phyloP scores from a whole-genome alignment of 1,139 yeast genomes.

The Yamadazyma sp. region DNA sequence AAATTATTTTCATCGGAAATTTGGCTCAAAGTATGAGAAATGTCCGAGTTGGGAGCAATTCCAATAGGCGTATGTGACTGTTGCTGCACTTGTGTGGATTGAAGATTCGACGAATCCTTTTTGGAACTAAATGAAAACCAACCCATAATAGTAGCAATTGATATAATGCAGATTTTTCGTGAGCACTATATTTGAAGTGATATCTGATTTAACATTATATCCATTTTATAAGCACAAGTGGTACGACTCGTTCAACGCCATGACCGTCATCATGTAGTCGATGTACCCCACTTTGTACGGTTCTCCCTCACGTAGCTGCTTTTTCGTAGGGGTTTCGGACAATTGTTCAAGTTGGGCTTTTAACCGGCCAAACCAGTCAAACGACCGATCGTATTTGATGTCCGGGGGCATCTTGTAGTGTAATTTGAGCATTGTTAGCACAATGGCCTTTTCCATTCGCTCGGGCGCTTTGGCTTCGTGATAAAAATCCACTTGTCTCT shows the following conservation, averaged over 20 bases:
- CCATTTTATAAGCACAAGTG: constrained; percentile 28
- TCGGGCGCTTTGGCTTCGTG: constrained; percentile 21
- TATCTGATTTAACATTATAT: too few species aligned
- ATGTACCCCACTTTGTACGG: constrained; percentile 13
- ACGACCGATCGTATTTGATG: constrained; percentile 31
- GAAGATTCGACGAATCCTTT: neutral
- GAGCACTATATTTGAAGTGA: too few species aligned
- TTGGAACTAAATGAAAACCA: constrained; percentile 15
- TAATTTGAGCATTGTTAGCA: constrained; percentile 32
- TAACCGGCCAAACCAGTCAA: constrained; percentile 26
- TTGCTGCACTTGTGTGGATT: constrained; percentile 30
- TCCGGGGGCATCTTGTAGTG: constrained; percentile 27
- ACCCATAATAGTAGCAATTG: constrained; percentile 11
- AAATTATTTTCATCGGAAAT: constrained; percentile 22
- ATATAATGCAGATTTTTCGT: neutral
- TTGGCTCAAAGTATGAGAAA: constrained; percentile 39
- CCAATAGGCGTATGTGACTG: constrained; percentile 32
- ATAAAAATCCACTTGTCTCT: constrained; percentile 13
- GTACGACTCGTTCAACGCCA: constrained; percentile 36
- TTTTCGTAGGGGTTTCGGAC: constrained; percentile 12
- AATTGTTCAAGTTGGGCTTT: constrained; percentile 10
- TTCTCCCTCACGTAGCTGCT: constrained; percentile 11
- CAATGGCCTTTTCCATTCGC: constrained; percentile 27
- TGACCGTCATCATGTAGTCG: constrained; percentile 28
- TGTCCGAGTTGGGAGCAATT: constrained; percentile 27